Base-by-base conservation (phyloP, 768 basidiomycete species). In the Mrakia blollopis region DNA sequence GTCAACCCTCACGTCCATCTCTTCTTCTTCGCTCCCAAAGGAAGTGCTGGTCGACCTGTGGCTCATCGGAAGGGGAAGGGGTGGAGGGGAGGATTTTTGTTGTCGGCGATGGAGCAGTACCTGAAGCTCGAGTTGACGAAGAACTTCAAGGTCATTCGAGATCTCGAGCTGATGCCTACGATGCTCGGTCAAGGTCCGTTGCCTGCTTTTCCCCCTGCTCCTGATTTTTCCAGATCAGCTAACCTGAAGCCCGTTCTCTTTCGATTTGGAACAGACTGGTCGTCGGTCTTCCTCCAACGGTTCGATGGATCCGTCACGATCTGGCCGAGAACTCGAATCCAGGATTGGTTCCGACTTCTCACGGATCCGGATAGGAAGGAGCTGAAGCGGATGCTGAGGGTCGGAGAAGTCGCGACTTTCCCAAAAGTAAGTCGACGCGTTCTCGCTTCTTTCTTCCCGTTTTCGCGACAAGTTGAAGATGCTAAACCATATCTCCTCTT, bases 141-240 rank as follows among this genome's bases (percentile, higher is more conserved):
- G 86, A 97, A 98, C 82, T 95, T 96, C 87, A 94, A 92, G 85
- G 92, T 98, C 71, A 99, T 99, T 77, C 91, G 97, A 60, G 97
- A 98, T 82, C 87, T 99, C 14, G 97, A 99, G 82, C 88, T 99
- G 30, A 86, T 98, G 74, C 97, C 97, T n/a, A 91, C 93, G 77
- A 80, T 98, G 3, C 86, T 96, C 8, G 95, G 95, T 2, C 93
- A 68, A 39, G 57, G 57, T 28, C 2, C 5, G 57, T 23, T 54
- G 71, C 47, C 14, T 11, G 39, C 39, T 14, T 44, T 16, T 35
- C 6, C 11, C 30, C 5, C 39, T 6, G 2, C 18, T 72, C 16
- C 16, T 28, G 5, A n/a, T 54, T 11, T 52, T 21, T 37, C n/a
- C 67, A 18, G 21, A 18, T 18, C 16, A 50, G 47, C 30, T 32